Percentiles rank a stretch among this genome's conserved stretches.
Evolutionary conservation across 169 alveolate species (phyloP).

Genomic region (Eimeria necatrix): DNA sequence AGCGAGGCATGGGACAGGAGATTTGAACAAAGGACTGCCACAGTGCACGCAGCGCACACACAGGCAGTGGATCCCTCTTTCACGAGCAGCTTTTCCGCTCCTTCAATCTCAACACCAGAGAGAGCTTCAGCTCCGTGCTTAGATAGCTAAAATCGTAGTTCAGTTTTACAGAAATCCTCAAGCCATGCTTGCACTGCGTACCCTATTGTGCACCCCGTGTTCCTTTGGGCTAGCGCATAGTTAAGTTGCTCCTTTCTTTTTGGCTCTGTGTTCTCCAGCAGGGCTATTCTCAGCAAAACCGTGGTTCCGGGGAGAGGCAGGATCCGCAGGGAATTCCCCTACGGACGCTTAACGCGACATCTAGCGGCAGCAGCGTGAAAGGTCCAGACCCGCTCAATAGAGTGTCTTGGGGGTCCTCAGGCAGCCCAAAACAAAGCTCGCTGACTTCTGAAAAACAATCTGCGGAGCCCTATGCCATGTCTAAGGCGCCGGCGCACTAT

Average conservation of each 20-base stretch:
- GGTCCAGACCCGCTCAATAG: conserved; percentile 9
- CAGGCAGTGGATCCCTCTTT: neutral
- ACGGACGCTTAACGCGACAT: neutral
- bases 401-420: conserved; percentile 21
- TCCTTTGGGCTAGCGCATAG: too few relatives aligned
- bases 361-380: neutral
- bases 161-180: too few relatives aligned
- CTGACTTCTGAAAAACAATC: neutral
- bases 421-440: neutral
- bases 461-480: neutral
- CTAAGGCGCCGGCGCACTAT: neutral
- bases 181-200: too few relatives aligned
- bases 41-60: too few relatives aligned
- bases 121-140: neutral
- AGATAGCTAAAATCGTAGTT: neutral
- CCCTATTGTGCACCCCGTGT: too few relatives aligned
- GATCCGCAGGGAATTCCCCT: conserved; percentile 1
- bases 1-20: too few relatives aligned
- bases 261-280: neutral
- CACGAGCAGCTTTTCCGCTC: neutral
- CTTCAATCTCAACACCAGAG: neutral
- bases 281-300: neutral
- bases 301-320: neutral
- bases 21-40: too few relatives aligned
- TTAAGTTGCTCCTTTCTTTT: too few relatives aligned